These are phyloP conservation scores for Neolentinus lepideus DNA, from an alignment of 1,284 basidiomycete genomes.

Conservation along the genomic window DNA sequence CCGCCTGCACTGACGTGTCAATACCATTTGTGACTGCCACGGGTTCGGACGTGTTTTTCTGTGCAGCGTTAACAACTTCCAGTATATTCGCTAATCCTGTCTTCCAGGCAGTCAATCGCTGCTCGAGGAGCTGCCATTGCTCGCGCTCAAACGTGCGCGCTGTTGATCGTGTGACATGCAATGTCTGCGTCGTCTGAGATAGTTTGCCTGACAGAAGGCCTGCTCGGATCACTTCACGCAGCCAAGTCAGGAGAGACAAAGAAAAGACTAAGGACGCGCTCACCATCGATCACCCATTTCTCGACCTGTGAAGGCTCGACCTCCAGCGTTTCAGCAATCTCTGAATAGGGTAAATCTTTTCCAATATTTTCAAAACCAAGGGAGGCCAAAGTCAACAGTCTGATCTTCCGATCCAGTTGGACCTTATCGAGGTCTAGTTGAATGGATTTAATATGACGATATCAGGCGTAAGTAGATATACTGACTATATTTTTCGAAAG, in stretches of 20 bases:
- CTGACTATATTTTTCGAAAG: constrained; percentile 58
- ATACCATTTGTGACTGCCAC: constrained; percentile 18
- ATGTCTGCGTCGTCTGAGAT: constrained; percentile 72
- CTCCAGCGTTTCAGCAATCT: constrained; percentile 64
- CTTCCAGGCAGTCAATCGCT: constrained; percentile 79
- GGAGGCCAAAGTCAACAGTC: constrained; percentile 73
- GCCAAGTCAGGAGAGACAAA: background rate
- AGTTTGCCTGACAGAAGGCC: constrained; percentile 81
- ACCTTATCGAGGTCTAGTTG: constrained; percentile 39
- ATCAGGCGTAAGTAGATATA: constrained; percentile 9
- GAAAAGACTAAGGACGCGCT: no score
- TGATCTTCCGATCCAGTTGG: constrained; percentile 75
- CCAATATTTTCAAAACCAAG: constrained; percentile 75
- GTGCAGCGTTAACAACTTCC: constrained; percentile 59
- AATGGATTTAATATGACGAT: background rate
- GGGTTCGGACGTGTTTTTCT: constrained; percentile 24
- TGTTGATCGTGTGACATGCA: constrained; percentile 74
- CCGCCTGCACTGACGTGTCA: constrained; percentile 16
- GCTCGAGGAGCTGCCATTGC: constrained; percentile 83
- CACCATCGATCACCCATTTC: constrained; percentile 90
- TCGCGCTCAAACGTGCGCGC: constrained; percentile 71
- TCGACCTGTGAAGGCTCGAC: constrained; percentile 73
- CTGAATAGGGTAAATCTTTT: constrained; percentile 68
- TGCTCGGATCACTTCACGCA: constrained; percentile 68
- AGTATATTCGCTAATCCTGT: constrained; percentile 58